Evolutionary conservation across 1,139 yeast species (phyloP).

Genomic region (Sugiyamaella castrensis): DNA sequence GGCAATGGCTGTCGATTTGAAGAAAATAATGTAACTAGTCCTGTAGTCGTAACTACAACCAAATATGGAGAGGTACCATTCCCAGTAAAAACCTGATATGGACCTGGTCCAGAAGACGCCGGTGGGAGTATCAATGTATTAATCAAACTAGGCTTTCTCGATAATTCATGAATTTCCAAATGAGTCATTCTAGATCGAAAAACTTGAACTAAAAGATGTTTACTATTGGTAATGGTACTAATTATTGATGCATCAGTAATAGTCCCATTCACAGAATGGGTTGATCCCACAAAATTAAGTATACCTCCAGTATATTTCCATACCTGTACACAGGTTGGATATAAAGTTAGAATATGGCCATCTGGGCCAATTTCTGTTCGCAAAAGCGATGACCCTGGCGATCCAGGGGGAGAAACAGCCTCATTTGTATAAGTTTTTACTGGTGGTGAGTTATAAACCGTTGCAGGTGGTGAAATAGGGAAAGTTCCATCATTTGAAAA

Average conservation of each 20-base stretch:
- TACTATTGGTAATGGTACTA: neutral
- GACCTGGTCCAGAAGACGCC: slow-evolving; percentile 28
- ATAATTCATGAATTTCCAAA: slow-evolving; percentile 24
- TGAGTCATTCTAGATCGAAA: slow-evolving; percentile 18
- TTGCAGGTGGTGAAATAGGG: neutral
- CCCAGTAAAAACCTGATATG: slow-evolving; percentile 22
- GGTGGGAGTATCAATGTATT: slow-evolving; percentile 28
- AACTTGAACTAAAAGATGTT: slow-evolving; percentile 23
- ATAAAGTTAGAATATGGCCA: slow-evolving; percentile 21
- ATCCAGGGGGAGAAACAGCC: neutral
- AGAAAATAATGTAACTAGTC: slow-evolving; percentile 25
- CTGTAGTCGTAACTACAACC: slow-evolving; percentile 25
- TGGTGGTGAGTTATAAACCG: neutral
- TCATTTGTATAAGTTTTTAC: neutral
- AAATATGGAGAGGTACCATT: slow-evolving; percentile 12
- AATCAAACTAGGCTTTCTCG: slow-evolving; percentile 18
- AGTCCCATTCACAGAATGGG: slow-evolving; percentile 25
- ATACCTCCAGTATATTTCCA: slow-evolving; percentile 26
- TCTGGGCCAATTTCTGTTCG: neutral
- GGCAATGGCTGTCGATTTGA: slow-evolving; percentile 21
- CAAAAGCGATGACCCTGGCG: neutral
- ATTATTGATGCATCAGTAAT: slow-evolving; percentile 19
- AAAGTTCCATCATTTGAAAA: slow-evolving; percentile 21
- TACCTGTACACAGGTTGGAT: slow-evolving; percentile 25
- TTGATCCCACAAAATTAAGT: slow-evolving; percentile 24